These are phyloP conservation scores for Urtica urens DNA, from an alignment of 306 rosid genomes.

Conservation along the genomic window DNA sequence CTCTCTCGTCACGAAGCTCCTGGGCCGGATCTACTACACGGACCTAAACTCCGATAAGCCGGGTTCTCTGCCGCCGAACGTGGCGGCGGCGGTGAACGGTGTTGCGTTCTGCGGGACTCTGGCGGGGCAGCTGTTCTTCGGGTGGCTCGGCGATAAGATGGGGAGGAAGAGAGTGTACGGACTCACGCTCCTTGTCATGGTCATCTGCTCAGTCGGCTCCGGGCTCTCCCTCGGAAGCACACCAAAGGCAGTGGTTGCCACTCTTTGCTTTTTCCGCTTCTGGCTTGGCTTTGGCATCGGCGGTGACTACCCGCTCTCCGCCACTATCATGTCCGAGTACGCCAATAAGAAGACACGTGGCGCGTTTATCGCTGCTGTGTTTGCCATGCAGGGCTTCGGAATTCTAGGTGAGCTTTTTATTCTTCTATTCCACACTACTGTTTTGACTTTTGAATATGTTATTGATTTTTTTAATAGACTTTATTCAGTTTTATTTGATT, in stretches of 20 bases:
- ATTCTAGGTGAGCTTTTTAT: constrained; percentile 20
- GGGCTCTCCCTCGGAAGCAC: constrained; percentile 53
- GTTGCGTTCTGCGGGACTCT: constrained; percentile 74
- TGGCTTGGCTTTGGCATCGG: constrained; percentile 98
- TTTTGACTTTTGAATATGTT: no score
- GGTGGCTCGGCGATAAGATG: constrained; percentile 88
- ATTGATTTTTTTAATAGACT: no score
- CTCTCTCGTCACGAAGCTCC: constrained; percentile 62
- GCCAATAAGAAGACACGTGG: constrained; percentile 90
- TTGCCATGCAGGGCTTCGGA: constrained; percentile 94
- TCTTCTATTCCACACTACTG: no score
- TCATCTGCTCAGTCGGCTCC: constrained; percentile 49
- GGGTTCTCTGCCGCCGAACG: constrained; percentile 56
- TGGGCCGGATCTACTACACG: constrained; percentile 52
- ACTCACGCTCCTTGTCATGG: constrained; percentile 63
- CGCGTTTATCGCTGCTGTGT: constrained; percentile 81
- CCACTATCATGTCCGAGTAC: constrained; percentile 91
- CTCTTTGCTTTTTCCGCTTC: constrained; percentile 80
- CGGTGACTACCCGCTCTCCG: constrained; percentile 88
- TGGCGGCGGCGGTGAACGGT: constrained; percentile 62
- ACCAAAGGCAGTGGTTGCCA: constrained; percentile 34
- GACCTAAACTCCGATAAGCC: constrained; percentile 21
- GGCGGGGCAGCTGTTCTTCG: constrained; percentile 81
- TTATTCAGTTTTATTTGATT: no score
- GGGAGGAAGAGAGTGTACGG: constrained; percentile 81